Base-by-base conservation (phyloP, 2,329 filamentous ascomycete genomes). In the Colletotrichum tanaceti region DNA sequence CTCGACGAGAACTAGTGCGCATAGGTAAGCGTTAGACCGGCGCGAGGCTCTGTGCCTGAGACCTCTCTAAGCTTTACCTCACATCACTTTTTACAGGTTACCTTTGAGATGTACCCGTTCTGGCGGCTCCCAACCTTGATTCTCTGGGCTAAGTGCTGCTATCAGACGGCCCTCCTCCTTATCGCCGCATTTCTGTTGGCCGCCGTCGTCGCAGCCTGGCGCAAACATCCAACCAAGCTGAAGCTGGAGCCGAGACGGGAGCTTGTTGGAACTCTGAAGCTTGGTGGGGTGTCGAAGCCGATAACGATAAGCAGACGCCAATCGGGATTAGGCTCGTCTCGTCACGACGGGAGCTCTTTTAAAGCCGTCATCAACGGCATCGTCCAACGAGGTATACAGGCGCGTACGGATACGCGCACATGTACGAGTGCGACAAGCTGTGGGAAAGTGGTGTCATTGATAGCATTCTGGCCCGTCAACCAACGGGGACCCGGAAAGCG, bases 361-460 rank as follows among this genome's bases (percentile, higher is more conserved):
- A 20, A 39, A 58, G 28, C n/a, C 32, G n/a, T 58, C 43, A 62
- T 43, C 44, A n/a, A 35, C 55, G 28, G 24, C 44, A 46, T 50
- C 32, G 52, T 57, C 24, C 35, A 52, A 22, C 32, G 9, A 35
- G 32, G 43, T 43, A 65, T 58, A 60, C 54, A n/a, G n/a, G n/a
- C n/a, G 55, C 57, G 50, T 68, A 43, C 32, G 32, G 32, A 35
- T 10, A 35, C 32, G 32, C 32, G 10, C 61, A 24, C 13, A 41
- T 49, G 58, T 59, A 65, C 53, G 61, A 64, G 39, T 46, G 53
- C 65, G 47, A 49, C 54, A 59, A 44, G 46, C 28, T 44, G 24
- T 54, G 41, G 38, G 64, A 65, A 65, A 65, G 59, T 68, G 59
- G 65, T 58, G 60, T 39, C 68, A 61, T 68, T 35, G 55, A 70